Evolutionary conservation across 768 basidiomycete genomes (phyloP).

Genomic region (Bullera alba): DNA sequence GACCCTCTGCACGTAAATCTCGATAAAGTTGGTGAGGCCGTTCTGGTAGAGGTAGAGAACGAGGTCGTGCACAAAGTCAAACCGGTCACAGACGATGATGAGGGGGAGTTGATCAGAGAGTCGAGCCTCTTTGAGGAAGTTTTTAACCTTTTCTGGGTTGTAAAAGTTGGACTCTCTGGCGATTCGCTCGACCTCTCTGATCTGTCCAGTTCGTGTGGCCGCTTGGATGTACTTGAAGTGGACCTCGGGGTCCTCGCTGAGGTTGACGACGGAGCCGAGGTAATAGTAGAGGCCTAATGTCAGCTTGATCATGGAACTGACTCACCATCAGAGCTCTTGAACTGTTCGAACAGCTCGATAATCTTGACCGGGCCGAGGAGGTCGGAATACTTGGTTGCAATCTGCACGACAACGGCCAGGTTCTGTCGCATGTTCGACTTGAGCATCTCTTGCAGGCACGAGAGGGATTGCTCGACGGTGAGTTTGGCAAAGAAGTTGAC

Average conservation of each 20-base stretch:
- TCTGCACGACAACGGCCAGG: slow-evolving; percentile 89
- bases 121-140: slow-evolving; percentile 98
- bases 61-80: slow-evolving; percentile 98
- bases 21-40: slow-evolving; percentile 90
- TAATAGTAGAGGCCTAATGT: slow-evolving; percentile 88
- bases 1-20: slow-evolving; percentile 98
- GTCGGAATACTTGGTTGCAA: slow-evolving; percentile 97
- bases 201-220: slow-evolving; percentile 93
- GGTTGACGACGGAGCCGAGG: slow-evolving; percentile 93
- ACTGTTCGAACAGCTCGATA: slow-evolving; percentile 96
- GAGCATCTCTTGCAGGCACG: slow-evolving; percentile 94
- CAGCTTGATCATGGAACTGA: neutral
- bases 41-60: slow-evolving; percentile 98
- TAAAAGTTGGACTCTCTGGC: slow-evolving; percentile 95
- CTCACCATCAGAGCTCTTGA: slow-evolving; percentile 91
- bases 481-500: slow-evolving; percentile 93
- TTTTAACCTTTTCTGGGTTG: slow-evolving; percentile 99
- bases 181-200: slow-evolving; percentile 97
- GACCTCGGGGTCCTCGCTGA: slow-evolving; percentile 91
- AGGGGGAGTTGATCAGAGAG: slow-evolving; percentile 92
- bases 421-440: slow-evolving; percentile 95
- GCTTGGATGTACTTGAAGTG: slow-evolving; percentile 99
- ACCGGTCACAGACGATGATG: slow-evolving; percentile 99
- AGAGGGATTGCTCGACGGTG: slow-evolving; percentile 95
- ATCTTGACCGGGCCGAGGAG: slow-evolving; percentile 93